Base-by-base conservation (phyloP, 768 basidiomycete genomes). In the Tylopilus intermedius region DNA sequence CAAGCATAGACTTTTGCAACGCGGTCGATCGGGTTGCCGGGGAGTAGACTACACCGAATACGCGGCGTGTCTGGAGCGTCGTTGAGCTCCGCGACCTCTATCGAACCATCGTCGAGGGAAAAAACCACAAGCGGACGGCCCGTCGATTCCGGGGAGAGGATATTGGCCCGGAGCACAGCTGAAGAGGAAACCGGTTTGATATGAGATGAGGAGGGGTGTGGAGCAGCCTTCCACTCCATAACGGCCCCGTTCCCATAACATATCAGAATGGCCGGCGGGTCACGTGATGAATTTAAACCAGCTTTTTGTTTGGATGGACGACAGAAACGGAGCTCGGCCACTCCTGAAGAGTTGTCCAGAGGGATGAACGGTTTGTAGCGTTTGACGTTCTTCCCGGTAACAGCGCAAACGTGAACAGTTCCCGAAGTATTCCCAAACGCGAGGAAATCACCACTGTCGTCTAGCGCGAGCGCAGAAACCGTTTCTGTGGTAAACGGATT, bases 371-470 rank as follows among this genome's bases (percentile, higher is more conserved):
- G 72, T 6, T 77, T 74, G 21, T 74, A 66, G 18, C 70, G 59
- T 30, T 63, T 68, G 39, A 73, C 62, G 26, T 63, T 60, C 40
- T 69, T 72, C 47, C 71, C 72, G 6, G 70, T 70, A 46, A 89
- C 67, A n/a, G 68, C 69, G 82, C 83, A 93, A 13, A 84, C 69
- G 35, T 78, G 77, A 47, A 93, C 76, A 3, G 76, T 63, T 1
- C 92, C 91, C 1, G 76, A 74, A 13, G 77, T 76, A 13, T 88
- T 90, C 6, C 90, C 90, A 14, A 84, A 81, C 2, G 88, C 89
- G 55, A 83, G 82, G 58, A 79, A 77, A 21, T 73, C 66, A 3
- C 88, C 89, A 4, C 62, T 65, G 26, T 79, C 76, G 55, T 87
- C 82, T 15, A 93, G 71, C 1, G 84, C 77, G 21, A 92, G 71